Evolutionary conservation across 495 filamentous ascomycete genomes (phyloP), one percentile per base, ranked within the genome.

Genomic region (Podospora bellae-mahoneyi): DNA sequence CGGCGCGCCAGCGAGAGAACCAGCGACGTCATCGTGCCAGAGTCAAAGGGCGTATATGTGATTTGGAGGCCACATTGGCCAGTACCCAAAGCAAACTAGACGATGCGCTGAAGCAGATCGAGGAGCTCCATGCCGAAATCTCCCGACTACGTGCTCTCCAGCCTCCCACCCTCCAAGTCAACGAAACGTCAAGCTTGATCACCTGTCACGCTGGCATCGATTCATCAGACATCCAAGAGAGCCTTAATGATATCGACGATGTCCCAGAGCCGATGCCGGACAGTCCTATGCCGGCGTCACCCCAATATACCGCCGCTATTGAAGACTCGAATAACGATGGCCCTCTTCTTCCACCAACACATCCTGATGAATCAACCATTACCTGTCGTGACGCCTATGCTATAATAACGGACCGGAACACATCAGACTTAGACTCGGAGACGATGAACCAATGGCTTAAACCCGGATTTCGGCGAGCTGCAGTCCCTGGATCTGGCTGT

Each of bases 1-100:
- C 74, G 10, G 74, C 74, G 3, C 69, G 74, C 0, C 64, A 70
- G 20, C 71, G 73, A 0, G 74, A 75, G 53, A 78, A 78, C 64
- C 76, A 78, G 64, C 74, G 76, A 23, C 72, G 76, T 10, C 76
- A 78, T 59, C 74, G 76, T 3, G 74, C 74, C 15, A 69, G 73
- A 53, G 74, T 76, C 20, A 78, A 78, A 62, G 60, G 64, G 30
- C 64, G 60, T 1, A 71, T 76, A 13, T 32, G 61, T 18, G 72
- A 75, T 26, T 73, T 78, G 2, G 74, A 78, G 58, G 20, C 53
- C 1, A 30, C 68, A 1, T 68, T 77, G 1, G 60, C 54, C 7
- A 58, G 18, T 5, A 69, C 74, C 0, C 66, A 71, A 56, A 60
- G 5, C 16, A 60, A 56, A 20, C 73, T 78, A n/a, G 61, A 69